Conservation (phyloP, 805 yeast species). For the Saturnispora saitoi region DNA sequence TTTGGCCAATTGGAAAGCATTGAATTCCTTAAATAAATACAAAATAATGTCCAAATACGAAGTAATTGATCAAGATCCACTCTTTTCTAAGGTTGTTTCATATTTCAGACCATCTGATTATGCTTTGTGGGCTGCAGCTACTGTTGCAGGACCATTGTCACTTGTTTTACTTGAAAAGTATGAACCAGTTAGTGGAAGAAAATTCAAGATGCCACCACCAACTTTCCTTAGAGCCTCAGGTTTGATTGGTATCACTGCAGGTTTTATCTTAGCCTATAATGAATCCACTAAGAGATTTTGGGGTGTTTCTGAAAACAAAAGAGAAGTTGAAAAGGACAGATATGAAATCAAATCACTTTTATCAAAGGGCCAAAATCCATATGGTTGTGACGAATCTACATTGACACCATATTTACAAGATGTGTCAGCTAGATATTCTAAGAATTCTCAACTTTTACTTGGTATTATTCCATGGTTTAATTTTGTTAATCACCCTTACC, state of each 20-base stretch:
- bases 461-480: constrained; percentile 77
- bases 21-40: neutral
- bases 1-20: neutral
- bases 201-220: constrained; percentile 42
- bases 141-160: constrained; percentile 42
- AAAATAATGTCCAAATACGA: constrained; percentile 22
- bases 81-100: constrained; percentile 59
- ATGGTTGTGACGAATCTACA: constrained; percentile 44
- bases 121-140: constrained; percentile 38
- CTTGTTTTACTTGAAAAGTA: constrained; percentile 37
- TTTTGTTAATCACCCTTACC: constrained; percentile 71
- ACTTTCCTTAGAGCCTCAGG: constrained; percentile 51
- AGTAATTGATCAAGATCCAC: constrained; percentile 70
- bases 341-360: constrained; percentile 61
- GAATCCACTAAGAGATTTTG: constrained; percentile 63
- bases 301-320: constrained; percentile 65
- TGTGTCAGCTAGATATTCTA: constrained; percentile 69
- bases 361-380: constrained; percentile 57
- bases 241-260: constrained; percentile 59
- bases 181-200: constrained; percentile 40
- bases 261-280: constrained; percentile 64
- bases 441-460: constrained; percentile 52
- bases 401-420: constrained; percentile 65
- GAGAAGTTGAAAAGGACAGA: constrained; percentile 67
- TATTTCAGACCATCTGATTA: constrained; percentile 67